A percentile compares a stretch with the other conserved stretches of the same genome.
These are phyloP conservation scores for Schrenkiella parvula DNA, from an alignment of 345 rosid species.

Conservation along the genomic window DNA sequence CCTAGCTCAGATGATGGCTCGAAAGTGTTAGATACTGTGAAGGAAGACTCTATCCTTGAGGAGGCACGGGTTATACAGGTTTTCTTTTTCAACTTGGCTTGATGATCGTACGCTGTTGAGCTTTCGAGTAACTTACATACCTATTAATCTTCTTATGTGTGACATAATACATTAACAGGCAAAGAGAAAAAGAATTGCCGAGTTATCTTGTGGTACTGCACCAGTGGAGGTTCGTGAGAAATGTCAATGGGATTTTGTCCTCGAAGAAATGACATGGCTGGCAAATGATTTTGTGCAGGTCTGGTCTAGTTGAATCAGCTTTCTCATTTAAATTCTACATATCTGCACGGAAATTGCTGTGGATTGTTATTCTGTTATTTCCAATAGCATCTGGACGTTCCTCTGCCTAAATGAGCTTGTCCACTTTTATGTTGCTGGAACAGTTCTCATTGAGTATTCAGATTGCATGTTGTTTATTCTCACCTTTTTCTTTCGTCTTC, in stretches of 20 bases:
- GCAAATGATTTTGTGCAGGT: constrained; percentile 99
- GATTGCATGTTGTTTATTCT: not conserved
- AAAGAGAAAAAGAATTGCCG: constrained; percentile 78
- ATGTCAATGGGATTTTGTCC: constrained; percentile 94
- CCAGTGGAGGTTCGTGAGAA: constrained; percentile 48
- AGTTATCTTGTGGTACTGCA: constrained; percentile 58
- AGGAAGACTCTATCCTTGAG: constrained; percentile 80
- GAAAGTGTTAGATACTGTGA: constrained; percentile 49
- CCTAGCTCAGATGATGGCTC: constrained; percentile 39
- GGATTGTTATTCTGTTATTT: not conserved
- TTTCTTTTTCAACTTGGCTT: constrained; percentile 27
- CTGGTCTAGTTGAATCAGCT: constrained; percentile 20
- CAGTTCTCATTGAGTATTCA: not conserved
- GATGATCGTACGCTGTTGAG: constrained; percentile 10
- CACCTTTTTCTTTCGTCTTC: constrained; percentile 5
- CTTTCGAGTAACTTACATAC: constrained; percentile 20
- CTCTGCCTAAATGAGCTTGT: not conserved
- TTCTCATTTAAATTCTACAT: constrained; percentile 3
- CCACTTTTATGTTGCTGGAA: constrained; percentile 17
- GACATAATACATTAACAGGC: constrained; percentile 51
- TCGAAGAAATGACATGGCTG: constrained; percentile 99
- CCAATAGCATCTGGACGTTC: not conserved
- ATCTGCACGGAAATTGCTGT: constrained; percentile 15
- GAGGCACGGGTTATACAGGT: constrained; percentile 94
- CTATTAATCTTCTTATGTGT: constrained; percentile 20